Conservation (phyloP, 257 asterid genomes). For the Fraxinus anomala region DNA sequence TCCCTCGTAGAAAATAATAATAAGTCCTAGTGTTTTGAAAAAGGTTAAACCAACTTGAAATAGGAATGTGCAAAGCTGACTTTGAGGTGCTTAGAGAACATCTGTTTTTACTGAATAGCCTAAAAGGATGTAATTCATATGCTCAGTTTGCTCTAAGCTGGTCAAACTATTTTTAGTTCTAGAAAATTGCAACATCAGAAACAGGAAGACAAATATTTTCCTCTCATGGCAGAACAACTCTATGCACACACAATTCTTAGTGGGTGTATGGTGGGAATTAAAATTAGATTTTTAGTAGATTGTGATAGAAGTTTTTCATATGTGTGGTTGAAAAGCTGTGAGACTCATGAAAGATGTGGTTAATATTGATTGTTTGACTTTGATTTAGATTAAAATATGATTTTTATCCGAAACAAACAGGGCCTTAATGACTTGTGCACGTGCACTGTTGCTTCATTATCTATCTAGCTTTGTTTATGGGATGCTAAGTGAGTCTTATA, state of each 20-base stretch:
- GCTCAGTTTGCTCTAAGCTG: not conserved
- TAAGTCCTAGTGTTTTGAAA: not conserved
- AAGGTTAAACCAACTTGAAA: not conserved
- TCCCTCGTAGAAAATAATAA: conserved; percentile 11
- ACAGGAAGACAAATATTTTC: not conserved
- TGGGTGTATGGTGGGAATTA: too few species aligned
- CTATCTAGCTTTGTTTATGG: not conserved
- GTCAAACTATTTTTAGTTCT: not conserved
- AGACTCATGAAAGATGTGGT: too few species aligned
- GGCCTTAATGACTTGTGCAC: not conserved
- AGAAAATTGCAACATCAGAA: not conserved
- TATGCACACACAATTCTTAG: not conserved
- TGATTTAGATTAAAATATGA: too few species aligned
- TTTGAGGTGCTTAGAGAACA: not conserved
- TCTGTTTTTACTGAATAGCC: not conserved
- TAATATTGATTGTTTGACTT: too few species aligned
- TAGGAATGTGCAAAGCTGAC: not conserved
- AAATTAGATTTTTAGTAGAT: too few species aligned
- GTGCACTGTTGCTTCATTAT: not conserved
- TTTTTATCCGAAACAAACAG: too few species aligned
- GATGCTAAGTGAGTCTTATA: not conserved
- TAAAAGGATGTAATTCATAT: not conserved
- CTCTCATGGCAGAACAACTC: not conserved
- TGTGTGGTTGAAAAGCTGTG: too few species aligned
- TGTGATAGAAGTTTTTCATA: too few species aligned